A percentile compares a stretch with the other conserved stretches of the same genome.
Evolutionary conservation across 2,329 filamentous ascomycete genomes (phyloP).

Genomic region (Beauveria brongniartii): DNA sequence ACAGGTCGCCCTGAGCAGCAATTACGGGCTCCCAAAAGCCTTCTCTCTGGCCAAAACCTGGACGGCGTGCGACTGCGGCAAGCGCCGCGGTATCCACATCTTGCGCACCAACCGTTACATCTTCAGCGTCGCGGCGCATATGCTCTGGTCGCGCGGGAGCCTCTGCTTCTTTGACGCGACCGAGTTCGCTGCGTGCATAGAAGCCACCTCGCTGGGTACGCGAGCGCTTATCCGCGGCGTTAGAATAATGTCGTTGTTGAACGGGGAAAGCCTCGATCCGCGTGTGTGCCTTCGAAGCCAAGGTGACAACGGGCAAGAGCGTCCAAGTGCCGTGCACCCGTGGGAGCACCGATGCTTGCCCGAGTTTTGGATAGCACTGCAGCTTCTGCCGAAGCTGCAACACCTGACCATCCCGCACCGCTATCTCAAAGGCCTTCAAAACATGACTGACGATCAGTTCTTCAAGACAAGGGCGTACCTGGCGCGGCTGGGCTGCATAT

Average conservation of each 20-base stretch:
- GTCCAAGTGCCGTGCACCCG: background rate
- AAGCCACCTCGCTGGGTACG: background rate
- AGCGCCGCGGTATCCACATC: background rate
- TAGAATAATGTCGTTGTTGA: background rate
- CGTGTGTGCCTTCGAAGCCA: background rate
- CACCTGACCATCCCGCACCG: background rate
- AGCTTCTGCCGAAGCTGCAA: background rate
- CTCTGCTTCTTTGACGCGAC: background rate
- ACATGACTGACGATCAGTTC: background rate
- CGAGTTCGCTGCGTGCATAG: background rate
- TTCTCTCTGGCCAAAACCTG: background rate
- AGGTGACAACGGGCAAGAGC: background rate
- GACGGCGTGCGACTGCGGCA: background rate
- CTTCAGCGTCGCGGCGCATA: background rate
- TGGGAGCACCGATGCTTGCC: background rate
- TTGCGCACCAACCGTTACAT: background rate
- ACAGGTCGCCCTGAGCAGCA: too few species aligned
- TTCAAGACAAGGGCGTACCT: background rate
- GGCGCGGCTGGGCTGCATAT: background rate
- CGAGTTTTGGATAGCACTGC: background rate
- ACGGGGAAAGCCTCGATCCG: background rate
- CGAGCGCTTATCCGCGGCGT: background rate
- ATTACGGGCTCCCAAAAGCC: background rate
- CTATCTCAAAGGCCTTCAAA: background rate
- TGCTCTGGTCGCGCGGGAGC: background rate